phyloP scores from a whole-genome alignment of 257 asterid genomes.

The Datura wrightii region DNA sequence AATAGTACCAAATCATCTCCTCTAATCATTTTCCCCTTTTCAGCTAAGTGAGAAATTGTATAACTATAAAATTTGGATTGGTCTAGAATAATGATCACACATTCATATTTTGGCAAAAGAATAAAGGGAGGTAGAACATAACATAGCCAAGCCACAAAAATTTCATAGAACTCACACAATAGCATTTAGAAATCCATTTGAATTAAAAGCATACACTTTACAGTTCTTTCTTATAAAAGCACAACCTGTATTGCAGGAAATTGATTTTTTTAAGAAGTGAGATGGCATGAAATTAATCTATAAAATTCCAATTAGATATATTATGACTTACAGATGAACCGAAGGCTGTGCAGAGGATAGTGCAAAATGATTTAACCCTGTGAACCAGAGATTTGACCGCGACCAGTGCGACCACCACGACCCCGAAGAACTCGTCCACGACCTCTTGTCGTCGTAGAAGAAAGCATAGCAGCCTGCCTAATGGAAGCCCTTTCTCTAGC shows the following conservation, averaged over 20 bases:
- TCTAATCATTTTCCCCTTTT: not conserved
- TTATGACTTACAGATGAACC: constrained; percentile 10
- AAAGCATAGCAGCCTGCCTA: constrained; percentile 58
- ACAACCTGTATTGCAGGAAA: constrained; percentile 17
- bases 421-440: constrained; percentile 71
- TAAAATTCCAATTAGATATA: not conserved
- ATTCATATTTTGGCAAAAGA: not conserved
- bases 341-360: not conserved
- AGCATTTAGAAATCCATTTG: not conserved
- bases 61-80: not conserved
- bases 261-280: not conserved
- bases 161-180: not conserved
- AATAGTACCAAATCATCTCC: not conserved
- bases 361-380: constrained; percentile 27
- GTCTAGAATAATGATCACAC: not conserved
- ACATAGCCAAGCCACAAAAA: not conserved
- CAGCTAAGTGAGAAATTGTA: not conserved
- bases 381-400: constrained; percentile 59
- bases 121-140: not conserved
- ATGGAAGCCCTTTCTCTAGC: constrained; percentile 61
- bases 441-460: constrained; percentile 55
- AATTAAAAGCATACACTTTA: not conserved
- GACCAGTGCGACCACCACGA: constrained; percentile 61
- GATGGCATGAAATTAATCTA: constrained; percentile 14
- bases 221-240: not conserved